phyloP scores from a whole-genome alignment of 2,329 filamentous ascomycete species.

The Tolypocladium album region DNA sequence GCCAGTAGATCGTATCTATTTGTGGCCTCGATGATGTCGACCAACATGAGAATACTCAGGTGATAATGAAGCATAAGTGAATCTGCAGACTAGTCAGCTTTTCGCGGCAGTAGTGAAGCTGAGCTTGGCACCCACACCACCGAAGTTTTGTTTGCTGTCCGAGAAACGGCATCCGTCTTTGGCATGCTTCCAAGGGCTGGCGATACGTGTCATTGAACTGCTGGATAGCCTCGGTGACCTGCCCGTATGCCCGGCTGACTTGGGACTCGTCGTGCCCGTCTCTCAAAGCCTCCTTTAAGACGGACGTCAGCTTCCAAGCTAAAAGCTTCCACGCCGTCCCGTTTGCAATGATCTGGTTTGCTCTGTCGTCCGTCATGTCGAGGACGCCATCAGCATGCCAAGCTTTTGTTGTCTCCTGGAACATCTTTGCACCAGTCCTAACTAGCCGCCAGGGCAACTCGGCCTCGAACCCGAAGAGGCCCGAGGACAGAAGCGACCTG shows the following conservation, averaged over 20 bases:
- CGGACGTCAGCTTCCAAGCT: constrained; percentile 18
- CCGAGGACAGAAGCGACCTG: constrained; percentile 25
- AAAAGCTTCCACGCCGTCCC: constrained; percentile 18
- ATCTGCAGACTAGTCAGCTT: constrained; percentile 8
- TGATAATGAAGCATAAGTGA: constrained; percentile 22
- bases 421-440: constrained; percentile 16
- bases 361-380: constrained; percentile 19
- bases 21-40: constrained; percentile 17
- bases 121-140: constrained; percentile 15
- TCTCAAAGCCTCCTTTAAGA: constrained; percentile 20
- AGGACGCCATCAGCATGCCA: constrained; percentile 12
- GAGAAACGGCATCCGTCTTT: constrained; percentile 19
- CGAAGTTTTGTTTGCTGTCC: constrained; percentile 18
- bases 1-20: constrained; percentile 14
- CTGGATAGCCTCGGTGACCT: constrained; percentile 14
- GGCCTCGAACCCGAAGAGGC: constrained; percentile 20
- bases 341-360: constrained; percentile 17
- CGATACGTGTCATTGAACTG: constrained; percentile 17
- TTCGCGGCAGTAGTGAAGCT: no score
- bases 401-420: constrained; percentile 13
- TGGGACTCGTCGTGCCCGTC: constrained; percentile 19
- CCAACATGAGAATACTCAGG: constrained; percentile 19
- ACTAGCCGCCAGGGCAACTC: constrained; percentile 19
- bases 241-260: constrained; percentile 13
- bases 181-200: constrained; percentile 16